Evolutionary conservation across 768 basidiomycete species (phyloP).

Genomic region (Hemileccinum rubropunctum): DNA sequence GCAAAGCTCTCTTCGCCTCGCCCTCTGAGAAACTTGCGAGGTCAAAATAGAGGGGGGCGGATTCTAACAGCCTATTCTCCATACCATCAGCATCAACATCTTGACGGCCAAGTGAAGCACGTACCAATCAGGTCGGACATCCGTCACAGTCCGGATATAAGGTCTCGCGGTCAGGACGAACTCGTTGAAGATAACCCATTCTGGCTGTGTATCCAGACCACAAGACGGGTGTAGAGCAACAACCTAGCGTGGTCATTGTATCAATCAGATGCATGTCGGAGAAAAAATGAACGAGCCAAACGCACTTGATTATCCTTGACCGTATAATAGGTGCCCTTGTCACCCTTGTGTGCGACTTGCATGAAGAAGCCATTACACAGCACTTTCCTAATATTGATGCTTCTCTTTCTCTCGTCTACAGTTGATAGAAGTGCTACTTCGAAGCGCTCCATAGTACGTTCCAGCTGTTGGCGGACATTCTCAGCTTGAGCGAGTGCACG

Average conservation of each 20-base stretch:
- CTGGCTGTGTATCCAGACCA: conserved; percentile 81
- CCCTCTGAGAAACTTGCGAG: conserved; percentile 59
- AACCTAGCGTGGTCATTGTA: conserved; percentile 3
- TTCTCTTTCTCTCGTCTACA: conserved; percentile 67
- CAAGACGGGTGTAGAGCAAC: conserved; percentile 69
- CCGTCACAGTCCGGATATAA: conserved; percentile 91
- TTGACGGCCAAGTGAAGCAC: conserved; percentile 15
- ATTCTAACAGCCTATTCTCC: conserved; percentile 56
- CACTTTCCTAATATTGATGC: conserved; percentile 72
- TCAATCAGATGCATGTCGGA: background rate
- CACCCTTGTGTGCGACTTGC: conserved; percentile 96
- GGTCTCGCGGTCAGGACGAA: conserved; percentile 88
- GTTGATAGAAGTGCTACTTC: conserved; percentile 75
- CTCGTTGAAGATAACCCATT: conserved; percentile 93
- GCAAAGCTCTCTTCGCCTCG: conserved; percentile 65
- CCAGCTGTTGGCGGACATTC: conserved; percentile 87
- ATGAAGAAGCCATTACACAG: conserved; percentile 96
- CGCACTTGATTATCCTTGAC: conserved; percentile 92
- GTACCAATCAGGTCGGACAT: conserved; percentile 84
- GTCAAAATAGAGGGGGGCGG: conserved; percentile 68
- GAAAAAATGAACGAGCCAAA: background rate
- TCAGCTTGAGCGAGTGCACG: conserved; percentile 88
- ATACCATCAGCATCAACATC: conserved; percentile 1
- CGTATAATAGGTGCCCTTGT: conserved; percentile 83
- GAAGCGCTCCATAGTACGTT: conserved; percentile 87